Evolutionary conservation across 805 yeast genomes (phyloP).

Genomic region (Cyberlindnera nakhonratchasimensis): DNA sequence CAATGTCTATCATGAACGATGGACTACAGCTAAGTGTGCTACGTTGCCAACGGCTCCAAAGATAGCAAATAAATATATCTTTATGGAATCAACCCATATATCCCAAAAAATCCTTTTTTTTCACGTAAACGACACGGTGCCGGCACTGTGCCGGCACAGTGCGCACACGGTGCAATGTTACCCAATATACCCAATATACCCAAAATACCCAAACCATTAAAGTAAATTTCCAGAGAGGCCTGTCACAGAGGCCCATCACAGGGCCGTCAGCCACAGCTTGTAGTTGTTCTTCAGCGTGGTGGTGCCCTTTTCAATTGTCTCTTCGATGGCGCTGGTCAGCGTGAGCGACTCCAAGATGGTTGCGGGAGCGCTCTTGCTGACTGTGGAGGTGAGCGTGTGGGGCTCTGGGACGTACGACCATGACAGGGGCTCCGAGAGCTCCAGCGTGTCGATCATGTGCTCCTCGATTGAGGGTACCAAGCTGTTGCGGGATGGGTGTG

Average conservation of each 20-base stretch:
- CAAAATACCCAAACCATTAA: too few species aligned
- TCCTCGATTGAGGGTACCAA: constrained; percentile 20
- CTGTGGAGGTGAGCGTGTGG: not conserved
- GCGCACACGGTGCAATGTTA: too few species aligned
- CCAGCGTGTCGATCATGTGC: constrained; percentile 24
- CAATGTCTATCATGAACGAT: too few species aligned
- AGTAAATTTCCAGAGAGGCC: too few species aligned
- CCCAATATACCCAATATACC: not conserved
- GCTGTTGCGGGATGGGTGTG: constrained; percentile 16
- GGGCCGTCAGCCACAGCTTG: constrained; percentile 25
- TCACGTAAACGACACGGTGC: too few species aligned
- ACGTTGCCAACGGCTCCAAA: too few species aligned
- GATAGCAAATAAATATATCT: too few species aligned
- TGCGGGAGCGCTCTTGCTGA: not conserved
- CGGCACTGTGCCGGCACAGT: too few species aligned
- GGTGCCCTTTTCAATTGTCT: constrained; percentile 25
- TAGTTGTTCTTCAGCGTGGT: constrained; percentile 26
- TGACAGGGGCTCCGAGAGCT: constrained; percentile 9
- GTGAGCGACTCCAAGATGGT: constrained; percentile 7
- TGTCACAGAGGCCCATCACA: too few species aligned
- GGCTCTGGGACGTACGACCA: not conserved
- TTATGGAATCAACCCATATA: too few species aligned
- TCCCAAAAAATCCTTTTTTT: too few species aligned
- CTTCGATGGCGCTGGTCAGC: constrained; percentile 13
- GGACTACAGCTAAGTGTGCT: too few species aligned